Evolutionary conservation across 805 yeast genomes (phyloP).

Genomic region (Yamadazyma paraphyllophila): DNA sequence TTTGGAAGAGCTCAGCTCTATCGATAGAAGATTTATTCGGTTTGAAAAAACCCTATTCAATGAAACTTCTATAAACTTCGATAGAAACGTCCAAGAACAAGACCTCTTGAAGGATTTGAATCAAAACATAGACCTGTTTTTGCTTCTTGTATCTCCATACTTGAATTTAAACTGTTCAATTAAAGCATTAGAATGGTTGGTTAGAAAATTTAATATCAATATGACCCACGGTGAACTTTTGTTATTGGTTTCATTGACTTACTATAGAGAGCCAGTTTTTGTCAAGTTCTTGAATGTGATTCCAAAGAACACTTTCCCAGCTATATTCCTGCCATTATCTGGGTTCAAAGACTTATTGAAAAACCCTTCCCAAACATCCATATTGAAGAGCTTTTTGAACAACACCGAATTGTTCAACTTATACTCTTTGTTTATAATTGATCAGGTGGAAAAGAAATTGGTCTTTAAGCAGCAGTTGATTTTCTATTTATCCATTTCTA

Average conservation of each 20-base stretch:
- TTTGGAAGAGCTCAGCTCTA: constrained; percentile 61
- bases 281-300: constrained; percentile 71
- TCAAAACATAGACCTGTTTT: constrained; percentile 69
- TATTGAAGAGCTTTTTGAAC: constrained; percentile 65
- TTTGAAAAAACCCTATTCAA: constrained; percentile 77
- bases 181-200: constrained; percentile 90
- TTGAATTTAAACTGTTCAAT: constrained; percentile 73
- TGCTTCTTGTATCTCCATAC: constrained; percentile 72
- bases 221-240: constrained; percentile 73
- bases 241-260: constrained; percentile 75
- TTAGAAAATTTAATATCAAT: constrained; percentile 86
- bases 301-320: constrained; percentile 62
- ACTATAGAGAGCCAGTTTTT: constrained; percentile 71
- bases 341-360: constrained; percentile 64
- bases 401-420: constrained; percentile 68
- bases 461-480: constrained; percentile 70
- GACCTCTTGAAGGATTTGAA: constrained; percentile 77
- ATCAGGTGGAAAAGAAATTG: constrained; percentile 50
- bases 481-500: constrained; percentile 71
- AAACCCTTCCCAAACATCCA: constrained; percentile 64
- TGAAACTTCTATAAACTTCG: constrained; percentile 74
- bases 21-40: constrained; percentile 73
- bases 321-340: constrained; percentile 67
- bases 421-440: constrained; percentile 55
- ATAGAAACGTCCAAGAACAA: constrained; percentile 75